These are phyloP conservation scores for Ottelia alismoides DNA, from an alignment of 106 monocot species.

Conservation along the genomic window DNA sequence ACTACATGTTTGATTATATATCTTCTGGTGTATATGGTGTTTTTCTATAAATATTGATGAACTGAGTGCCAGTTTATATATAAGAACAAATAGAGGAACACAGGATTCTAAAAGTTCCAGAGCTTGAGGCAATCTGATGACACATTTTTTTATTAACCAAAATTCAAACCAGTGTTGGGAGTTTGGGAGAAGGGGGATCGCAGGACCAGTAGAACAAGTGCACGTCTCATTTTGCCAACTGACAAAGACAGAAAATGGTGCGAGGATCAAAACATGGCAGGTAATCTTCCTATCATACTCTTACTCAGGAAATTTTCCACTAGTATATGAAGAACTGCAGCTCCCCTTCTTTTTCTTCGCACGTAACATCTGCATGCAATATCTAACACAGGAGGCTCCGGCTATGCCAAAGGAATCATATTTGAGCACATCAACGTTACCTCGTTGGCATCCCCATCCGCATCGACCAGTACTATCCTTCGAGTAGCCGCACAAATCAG, in stretches of 20 bases:
- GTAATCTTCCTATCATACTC: constrained; percentile 9
- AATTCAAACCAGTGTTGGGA: constrained; percentile 14
- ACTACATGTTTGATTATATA: too few species aligned
- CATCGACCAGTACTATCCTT: constrained; percentile 26
- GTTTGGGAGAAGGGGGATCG: constrained; percentile 7
- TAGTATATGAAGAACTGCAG: too few species aligned
- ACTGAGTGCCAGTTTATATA: too few species aligned
- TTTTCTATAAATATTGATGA: too few species aligned
- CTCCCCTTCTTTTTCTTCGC: too few species aligned
- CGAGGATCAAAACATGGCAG: constrained; percentile 36
- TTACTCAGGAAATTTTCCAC: too few species aligned
- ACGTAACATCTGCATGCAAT: too few species aligned
- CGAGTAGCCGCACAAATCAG: background rate
- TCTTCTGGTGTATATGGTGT: too few species aligned
- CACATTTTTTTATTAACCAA: too few species aligned
- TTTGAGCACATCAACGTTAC: constrained; percentile 11
- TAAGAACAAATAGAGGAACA: too few species aligned
- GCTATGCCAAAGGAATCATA: constrained; percentile 14
- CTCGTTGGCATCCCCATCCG: constrained; percentile 11
- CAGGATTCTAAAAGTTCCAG: too few species aligned
- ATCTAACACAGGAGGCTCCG: constrained; percentile 12
- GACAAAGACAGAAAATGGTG: constrained; percentile 7
- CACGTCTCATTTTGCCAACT: constrained; percentile 7
- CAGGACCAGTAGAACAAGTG: constrained; percentile 2
- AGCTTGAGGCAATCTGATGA: too few species aligned